Base-by-base conservation (phyloP, 108 stramenopile genomes). In the Nitzschia sp. region DNA sequence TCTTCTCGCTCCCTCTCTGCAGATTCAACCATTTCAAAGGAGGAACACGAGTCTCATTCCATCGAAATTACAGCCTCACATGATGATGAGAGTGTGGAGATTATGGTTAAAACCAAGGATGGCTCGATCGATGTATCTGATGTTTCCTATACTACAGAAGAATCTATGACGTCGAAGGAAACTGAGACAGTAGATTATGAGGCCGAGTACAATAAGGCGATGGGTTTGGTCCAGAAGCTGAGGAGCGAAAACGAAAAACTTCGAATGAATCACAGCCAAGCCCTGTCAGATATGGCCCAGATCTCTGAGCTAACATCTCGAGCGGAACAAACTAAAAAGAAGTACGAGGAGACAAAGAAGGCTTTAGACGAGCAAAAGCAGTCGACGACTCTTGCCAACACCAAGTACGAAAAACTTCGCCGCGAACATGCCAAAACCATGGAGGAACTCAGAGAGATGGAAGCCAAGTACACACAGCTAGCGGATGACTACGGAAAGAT, bases 381-480 rank as follows among this genome's bases (percentile, higher is more conserved):
- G 25, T 54, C 62, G n/a, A 17, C 62, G 38, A 46, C 27, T 5
- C 25, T 54, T 9, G 45, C 71, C 1, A 56, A 64, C 17, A 46
- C 24, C 5, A 64, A 72, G 42, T 64, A 64, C 45, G 71, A 64
- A 32, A 56, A 64, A 24, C 63, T 72, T 15, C 51, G 42, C 53
- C 24, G 30, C 0, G 71, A 72, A 3, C 71, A 72, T 47, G 34
- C 55, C 35, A 55, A 53, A 6, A 64, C 36, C 2, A 1, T 72
- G 8, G 55, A 46, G 4, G 28, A 56, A 2, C 63, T 64, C 5
- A 53, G 45, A 19, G 38, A 45, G 28, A 53, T 64, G 18, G 38
- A 25, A 18, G 47, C 25, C 19, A 42, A 58, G 47, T 56, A 72
- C 42, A 49, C 62, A 15, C 53, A 57, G 46, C 42, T 72, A 3